phyloP scores from a whole-genome alignment of 306 rosid genomes.

The Vicia villosa region DNA sequence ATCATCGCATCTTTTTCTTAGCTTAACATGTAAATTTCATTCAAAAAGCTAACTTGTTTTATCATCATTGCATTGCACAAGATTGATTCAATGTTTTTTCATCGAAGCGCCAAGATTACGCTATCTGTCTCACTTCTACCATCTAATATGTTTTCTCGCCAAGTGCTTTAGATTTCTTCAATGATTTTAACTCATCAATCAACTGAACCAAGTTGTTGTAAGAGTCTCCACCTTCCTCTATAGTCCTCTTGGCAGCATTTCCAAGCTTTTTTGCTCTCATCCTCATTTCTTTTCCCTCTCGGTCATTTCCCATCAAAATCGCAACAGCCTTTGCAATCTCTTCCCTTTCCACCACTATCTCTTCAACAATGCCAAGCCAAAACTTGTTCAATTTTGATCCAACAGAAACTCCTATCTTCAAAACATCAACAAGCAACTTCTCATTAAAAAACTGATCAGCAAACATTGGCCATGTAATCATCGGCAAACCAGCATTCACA shows the following conservation, averaged over 20 bases:
- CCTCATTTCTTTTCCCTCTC: conserved; percentile 30
- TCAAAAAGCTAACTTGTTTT: not conserved
- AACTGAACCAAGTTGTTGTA: conserved; percentile 19
- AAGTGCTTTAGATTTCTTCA: conserved; percentile 23
- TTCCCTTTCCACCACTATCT: conserved; percentile 18
- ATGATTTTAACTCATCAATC: conserved; percentile 34
- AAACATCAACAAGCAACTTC: conserved; percentile 31
- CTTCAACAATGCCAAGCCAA: not conserved
- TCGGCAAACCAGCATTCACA: conserved; percentile 33
- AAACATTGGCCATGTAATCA: conserved; percentile 40
- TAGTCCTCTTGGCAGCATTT: conserved; percentile 29
- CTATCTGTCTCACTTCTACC: not conserved
- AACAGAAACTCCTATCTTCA: conserved; percentile 32
- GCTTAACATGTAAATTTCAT: not conserved
- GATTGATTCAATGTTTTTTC: not conserved
- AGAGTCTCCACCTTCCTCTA: conserved; percentile 21
- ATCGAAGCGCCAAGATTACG: not conserved
- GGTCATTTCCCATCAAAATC: conserved; percentile 19
- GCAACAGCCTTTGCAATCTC: conserved; percentile 21
- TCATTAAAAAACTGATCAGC: conserved; percentile 41
- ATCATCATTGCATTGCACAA: not conserved
- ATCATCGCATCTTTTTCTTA: not conserved
- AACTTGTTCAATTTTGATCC: conserved; percentile 33
- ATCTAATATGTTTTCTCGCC: not conserved
- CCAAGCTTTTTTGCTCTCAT: conserved; percentile 9